These are phyloP conservation scores for Rossbeevera mucosa DNA, from an alignment of 768 basidiomycete genomes.

Conservation along the genomic window DNA sequence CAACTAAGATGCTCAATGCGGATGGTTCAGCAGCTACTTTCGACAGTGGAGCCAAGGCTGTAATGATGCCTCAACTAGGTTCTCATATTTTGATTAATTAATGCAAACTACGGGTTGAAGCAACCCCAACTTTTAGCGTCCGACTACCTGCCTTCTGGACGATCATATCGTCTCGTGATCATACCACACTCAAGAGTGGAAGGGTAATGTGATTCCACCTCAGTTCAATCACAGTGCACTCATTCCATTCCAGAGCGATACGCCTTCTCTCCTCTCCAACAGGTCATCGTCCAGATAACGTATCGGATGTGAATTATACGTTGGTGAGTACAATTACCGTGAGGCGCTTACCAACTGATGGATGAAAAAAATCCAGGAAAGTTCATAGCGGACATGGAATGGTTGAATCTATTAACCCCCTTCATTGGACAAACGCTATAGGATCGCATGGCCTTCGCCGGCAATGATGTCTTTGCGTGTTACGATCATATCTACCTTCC, in stretches of 20 bases:
- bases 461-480: slow-evolving; percentile 40
- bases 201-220: slow-evolving; percentile 35
- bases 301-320: slow-evolving; percentile 21
- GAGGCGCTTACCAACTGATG: slow-evolving; percentile 6
- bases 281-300: slow-evolving; percentile 10
- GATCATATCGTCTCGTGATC: slow-evolving; percentile 42
- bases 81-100: slow-evolving; percentile 13
- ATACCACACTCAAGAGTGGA: slow-evolving; percentile 36
- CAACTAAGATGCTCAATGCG: slow-evolving; percentile 59
- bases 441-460: slow-evolving; percentile 15
- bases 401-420: slow-evolving; percentile 5
- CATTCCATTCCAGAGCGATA: slow-evolving; percentile 31
- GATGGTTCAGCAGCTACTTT: slow-evolving; percentile 66
- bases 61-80: slow-evolving; percentile 69
- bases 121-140: slow-evolving; percentile 21
- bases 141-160: slow-evolving; percentile 40
- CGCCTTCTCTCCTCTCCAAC: slow-evolving; percentile 39
- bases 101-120: slow-evolving; percentile 5
- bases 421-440: slow-evolving; percentile 13
- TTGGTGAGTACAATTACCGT: slow-evolving; percentile 26
- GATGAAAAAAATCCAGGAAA: slow-evolving; percentile 10
- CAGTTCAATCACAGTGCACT: slow-evolving; percentile 4
- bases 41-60: slow-evolving; percentile 56
- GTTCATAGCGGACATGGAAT: slow-evolving; percentile 25
- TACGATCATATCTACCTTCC: slow-evolving; percentile 59